Conservation (phyloP, 169 alveolate species). For the Ichthyophthirius multifiliis region DNA sequence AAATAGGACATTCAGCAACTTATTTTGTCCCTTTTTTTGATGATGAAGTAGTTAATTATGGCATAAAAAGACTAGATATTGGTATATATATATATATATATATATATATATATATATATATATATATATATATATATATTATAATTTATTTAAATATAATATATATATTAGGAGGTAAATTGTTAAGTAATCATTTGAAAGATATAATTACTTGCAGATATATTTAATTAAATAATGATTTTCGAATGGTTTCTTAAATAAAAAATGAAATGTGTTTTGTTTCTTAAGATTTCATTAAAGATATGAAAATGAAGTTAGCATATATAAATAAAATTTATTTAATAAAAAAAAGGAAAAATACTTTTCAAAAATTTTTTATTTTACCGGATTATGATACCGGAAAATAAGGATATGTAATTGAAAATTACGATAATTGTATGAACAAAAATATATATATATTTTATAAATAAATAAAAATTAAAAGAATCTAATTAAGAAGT, state of each 20-base stretch:
- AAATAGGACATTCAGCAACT: slow-evolving; percentile 35
- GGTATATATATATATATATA: background rate
- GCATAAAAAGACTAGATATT: slow-evolving; percentile 24
- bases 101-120: background rate
- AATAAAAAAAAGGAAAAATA: background rate
- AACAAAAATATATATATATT: background rate
- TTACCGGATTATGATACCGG: slow-evolving; percentile 39
- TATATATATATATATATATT: background rate
- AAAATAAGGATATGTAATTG: slow-evolving; percentile 24
- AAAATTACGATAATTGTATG: slow-evolving; percentile 22
- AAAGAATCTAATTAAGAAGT: background rate
- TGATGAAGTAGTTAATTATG: slow-evolving; percentile 24
- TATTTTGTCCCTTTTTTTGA: slow-evolving; percentile 40
- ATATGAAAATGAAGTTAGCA: slow-evolving; percentile 21
- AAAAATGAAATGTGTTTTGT: slow-evolving; percentile 35
- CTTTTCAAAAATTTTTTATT: slow-evolving; percentile 11
- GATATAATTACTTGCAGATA: slow-evolving; percentile 30
- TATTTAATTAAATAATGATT: slow-evolving; percentile 21
- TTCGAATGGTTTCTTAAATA: slow-evolving; percentile 12
- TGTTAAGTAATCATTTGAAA: slow-evolving; percentile 27
- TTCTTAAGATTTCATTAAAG: slow-evolving; percentile 5
- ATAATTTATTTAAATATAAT: background rate
- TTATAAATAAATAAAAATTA: background rate
- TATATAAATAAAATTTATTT: background rate
- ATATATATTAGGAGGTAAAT: slow-evolving; percentile 9